These are phyloP conservation scores for Lodderomyces theae DNA, from an alignment of 1,139 yeast species.

Conservation along the genomic window DNA sequence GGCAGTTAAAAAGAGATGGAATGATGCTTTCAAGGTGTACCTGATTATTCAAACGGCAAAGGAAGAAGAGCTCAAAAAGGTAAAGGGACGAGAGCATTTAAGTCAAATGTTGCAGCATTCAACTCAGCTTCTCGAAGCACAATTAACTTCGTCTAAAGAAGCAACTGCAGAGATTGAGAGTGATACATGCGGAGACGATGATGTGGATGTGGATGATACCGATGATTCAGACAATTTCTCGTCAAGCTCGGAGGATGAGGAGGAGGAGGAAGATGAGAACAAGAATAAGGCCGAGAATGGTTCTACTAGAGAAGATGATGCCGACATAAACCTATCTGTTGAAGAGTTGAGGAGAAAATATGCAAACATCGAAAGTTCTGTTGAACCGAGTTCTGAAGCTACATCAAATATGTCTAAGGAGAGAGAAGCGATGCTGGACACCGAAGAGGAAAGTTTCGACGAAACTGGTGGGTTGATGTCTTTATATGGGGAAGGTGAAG, in stretches of 20 bases:
- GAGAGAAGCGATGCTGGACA: slow-evolving; percentile 8
- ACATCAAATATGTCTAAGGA: slow-evolving; percentile 12
- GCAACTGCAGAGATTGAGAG: slow-evolving; percentile 19
- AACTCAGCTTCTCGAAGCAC: slow-evolving; percentile 85
- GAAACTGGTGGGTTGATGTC: slow-evolving; percentile 31
- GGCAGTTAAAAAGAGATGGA: slow-evolving; percentile 90
- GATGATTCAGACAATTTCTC: slow-evolving; percentile 21
- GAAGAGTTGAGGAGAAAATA: slow-evolving; percentile 69
- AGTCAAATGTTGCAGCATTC: slow-evolving; percentile 89
- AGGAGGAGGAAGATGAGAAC: slow-evolving; percentile 18
- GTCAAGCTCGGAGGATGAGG: slow-evolving; percentile 31
- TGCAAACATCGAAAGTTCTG: slow-evolving; percentile 41
- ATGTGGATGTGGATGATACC: slow-evolving; percentile 19
- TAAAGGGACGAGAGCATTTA: slow-evolving; percentile 82
- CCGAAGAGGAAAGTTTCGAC: slow-evolving; percentile 9
- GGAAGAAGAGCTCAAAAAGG: slow-evolving; percentile 66
- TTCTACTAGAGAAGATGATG: slow-evolving; percentile 19
- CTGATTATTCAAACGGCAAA: slow-evolving; percentile 50
- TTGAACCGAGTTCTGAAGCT: slow-evolving; percentile 10
- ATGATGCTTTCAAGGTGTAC: slow-evolving; percentile 81
- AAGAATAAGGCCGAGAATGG: slow-evolving; percentile 22
- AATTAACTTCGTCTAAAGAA: slow-evolving; percentile 45
- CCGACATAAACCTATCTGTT: slow-evolving; percentile 58
- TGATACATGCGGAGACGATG: slow-evolving; percentile 19
- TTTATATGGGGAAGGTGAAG: slow-evolving; percentile 24